Conservation (phyloP, 176 grass and related monocot genomes). For the Phyllostachys edulis region DNA sequence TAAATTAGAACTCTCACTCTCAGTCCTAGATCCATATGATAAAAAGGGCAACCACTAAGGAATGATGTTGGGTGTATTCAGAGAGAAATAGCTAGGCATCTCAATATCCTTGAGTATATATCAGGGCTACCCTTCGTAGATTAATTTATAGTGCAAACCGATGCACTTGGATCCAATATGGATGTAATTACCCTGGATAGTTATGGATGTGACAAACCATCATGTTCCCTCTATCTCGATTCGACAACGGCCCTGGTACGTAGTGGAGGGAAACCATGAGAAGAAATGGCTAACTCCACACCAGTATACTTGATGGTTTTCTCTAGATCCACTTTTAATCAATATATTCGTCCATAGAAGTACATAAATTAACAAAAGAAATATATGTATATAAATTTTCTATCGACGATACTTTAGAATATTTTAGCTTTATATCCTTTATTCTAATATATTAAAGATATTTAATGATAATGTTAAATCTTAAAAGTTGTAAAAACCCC, state of each 20-base stretch:
- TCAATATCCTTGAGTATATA: background rate
- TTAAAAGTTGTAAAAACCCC: background rate
- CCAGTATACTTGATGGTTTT: background rate
- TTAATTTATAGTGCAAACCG: background rate
- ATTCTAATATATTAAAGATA: background rate
- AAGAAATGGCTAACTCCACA: background rate
- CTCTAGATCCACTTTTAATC: background rate
- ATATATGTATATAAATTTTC: background rate
- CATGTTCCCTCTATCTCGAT: background rate
- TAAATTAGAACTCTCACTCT: constrained; percentile 16
- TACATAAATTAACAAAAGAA: background rate
- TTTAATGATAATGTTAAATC: background rate
- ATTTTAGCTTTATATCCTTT: background rate
- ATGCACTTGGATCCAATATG: background rate
- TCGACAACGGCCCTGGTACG: background rate
- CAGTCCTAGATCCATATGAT: background rate
- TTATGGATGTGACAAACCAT: background rate
- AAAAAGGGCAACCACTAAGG: background rate
- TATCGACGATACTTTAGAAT: background rate
- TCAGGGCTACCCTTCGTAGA: background rate
- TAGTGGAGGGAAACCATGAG: background rate
- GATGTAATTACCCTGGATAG: background rate
- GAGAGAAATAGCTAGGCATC: background rate
- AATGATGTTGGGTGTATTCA: background rate
- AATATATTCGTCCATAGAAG: background rate